Percentiles rank a stretch among this genome's conserved stretches.
Conservation (phyloP, 2,329 filamentous ascomycete species). For the Hortaea sp. region DNA sequence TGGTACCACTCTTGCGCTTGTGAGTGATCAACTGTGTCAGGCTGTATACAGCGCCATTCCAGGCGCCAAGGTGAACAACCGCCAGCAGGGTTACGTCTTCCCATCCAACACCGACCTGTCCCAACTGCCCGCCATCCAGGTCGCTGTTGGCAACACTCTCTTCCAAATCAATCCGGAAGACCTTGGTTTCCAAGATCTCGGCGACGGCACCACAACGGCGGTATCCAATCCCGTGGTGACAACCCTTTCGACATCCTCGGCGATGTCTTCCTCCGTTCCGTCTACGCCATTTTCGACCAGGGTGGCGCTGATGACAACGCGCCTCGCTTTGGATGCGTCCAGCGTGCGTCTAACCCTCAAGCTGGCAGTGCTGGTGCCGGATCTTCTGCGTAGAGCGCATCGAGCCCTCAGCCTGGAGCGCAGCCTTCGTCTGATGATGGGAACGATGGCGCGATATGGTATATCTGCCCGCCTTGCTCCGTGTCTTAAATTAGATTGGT, state of each 20-base stretch:
- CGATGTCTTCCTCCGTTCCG: slow-evolving; percentile 52
- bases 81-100: slow-evolving; percentile 54
- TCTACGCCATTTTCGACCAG: slow-evolving; percentile 58
- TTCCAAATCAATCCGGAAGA: slow-evolving; percentile 55
- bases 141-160: slow-evolving; percentile 53
- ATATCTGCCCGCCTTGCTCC: not conserved
- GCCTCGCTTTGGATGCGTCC: slow-evolving; percentile 49
- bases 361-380: not conserved
- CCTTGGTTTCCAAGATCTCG: slow-evolving; percentile 47
- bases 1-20: slow-evolving; percentile 57
- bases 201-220: slow-evolving; percentile 48
- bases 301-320: slow-evolving; percentile 29
- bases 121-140: slow-evolving; percentile 49
- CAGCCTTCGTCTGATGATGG: not conserved
- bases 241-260: slow-evolving; percentile 55
- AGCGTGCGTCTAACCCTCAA: slow-evolving; percentile 17
- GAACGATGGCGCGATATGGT: not conserved
- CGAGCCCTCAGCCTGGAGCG: not conserved
- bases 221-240: slow-evolving; percentile 53
- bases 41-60: slow-evolving; percentile 56
- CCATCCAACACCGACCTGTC: slow-evolving; percentile 43
- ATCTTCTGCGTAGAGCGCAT: not conserved
- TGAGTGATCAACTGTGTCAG: slow-evolving; percentile 51
- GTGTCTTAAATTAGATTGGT: not conserved
- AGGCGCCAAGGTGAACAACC: slow-evolving; percentile 39